Percentiles rank a stretch among this genome's conserved stretches.
Evolutionary conservation across 257 asterid genomes (phyloP).

Genomic region (Cruciata laevipes): DNA sequence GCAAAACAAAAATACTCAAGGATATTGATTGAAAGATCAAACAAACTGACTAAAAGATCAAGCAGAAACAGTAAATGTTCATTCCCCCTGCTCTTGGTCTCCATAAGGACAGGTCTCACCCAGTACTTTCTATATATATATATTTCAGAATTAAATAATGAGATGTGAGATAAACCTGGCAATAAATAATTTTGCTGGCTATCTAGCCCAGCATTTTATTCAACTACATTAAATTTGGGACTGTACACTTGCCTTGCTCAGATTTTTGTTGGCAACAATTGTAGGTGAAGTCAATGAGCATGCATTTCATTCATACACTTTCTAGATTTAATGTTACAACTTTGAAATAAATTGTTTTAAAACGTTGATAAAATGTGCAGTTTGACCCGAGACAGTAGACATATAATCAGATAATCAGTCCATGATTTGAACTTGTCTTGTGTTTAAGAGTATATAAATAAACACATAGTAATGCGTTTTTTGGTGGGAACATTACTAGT

Average conservation of each 20-base stretch:
- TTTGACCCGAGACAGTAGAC: too few relatives aligned
- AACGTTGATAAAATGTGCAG: too few relatives aligned
- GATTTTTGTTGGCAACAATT: not conserved
- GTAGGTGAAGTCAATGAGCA: not conserved
- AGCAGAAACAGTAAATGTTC: too few relatives aligned
- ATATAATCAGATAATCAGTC: too few relatives aligned
- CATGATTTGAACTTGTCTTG: not conserved
- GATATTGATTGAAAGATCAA: too few relatives aligned
- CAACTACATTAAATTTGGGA: not conserved
- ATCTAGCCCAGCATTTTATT: not conserved
- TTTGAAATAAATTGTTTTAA: too few relatives aligned
- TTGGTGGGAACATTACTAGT: not conserved
- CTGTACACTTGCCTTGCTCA: constrained; percentile 5
- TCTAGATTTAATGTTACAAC: not conserved
- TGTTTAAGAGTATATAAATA: not conserved
- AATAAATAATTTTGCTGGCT: not conserved
- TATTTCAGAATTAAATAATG: not conserved
- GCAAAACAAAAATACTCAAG: too few relatives aligned
- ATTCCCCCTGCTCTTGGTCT: too few relatives aligned
- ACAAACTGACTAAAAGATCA: too few relatives aligned
- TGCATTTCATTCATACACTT: not conserved
- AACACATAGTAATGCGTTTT: not conserved
- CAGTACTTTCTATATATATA: too few relatives aligned
- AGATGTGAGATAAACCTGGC: not conserved
- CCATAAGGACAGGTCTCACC: too few relatives aligned